Conservation (phyloP, 2,329 filamentous ascomycete genomes). For the Colletotrichum sublineola region DNA sequence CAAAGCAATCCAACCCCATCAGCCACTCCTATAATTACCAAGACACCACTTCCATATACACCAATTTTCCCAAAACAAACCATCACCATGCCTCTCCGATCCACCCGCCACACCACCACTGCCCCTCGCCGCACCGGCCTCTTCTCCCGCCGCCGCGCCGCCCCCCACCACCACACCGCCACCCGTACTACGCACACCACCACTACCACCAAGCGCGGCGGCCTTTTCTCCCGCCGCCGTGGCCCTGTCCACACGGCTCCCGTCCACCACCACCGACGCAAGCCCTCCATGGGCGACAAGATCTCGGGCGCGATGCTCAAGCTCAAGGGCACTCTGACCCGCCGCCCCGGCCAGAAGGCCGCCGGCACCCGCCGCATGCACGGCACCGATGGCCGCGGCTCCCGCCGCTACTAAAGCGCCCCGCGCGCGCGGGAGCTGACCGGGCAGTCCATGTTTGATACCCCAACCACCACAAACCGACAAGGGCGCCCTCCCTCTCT, state of each 20-base stretch:
- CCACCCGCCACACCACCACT: slow-evolving; percentile 43
- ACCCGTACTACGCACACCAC: slow-evolving; percentile 24
- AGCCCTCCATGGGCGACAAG: slow-evolving; percentile 80
- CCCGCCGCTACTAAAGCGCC: slow-evolving; percentile 49
- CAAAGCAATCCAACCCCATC: slow-evolving; percentile 13
- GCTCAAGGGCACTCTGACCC: slow-evolving; percentile 77
- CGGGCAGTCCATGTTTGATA: background rate
- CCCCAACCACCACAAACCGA: background rate
- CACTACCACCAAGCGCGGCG: slow-evolving; percentile 49
- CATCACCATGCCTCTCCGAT: slow-evolving; percentile 52
- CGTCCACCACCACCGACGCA: slow-evolving; percentile 75
- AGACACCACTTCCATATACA: too few relatives aligned
- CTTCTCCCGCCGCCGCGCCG: slow-evolving; percentile 46
- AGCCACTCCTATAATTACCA: background rate
- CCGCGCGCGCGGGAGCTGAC: too few relatives aligned
- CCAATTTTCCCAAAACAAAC: background rate
- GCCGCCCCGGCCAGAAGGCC: slow-evolving; percentile 74
- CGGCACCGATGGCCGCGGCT: slow-evolving; percentile 78
- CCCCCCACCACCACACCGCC: slow-evolving; percentile 44
- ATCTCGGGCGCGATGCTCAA: slow-evolving; percentile 81
- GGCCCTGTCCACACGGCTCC: slow-evolving; percentile 47
- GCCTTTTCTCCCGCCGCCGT: slow-evolving; percentile 57
- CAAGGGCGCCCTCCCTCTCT: background rate
- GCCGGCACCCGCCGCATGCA: slow-evolving; percentile 81
- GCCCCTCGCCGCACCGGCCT: slow-evolving; percentile 41